These are phyloP conservation scores for Penicillium sp. DNA, from an alignment of 2,329 filamentous ascomycete species.

Conservation along the genomic window DNA sequence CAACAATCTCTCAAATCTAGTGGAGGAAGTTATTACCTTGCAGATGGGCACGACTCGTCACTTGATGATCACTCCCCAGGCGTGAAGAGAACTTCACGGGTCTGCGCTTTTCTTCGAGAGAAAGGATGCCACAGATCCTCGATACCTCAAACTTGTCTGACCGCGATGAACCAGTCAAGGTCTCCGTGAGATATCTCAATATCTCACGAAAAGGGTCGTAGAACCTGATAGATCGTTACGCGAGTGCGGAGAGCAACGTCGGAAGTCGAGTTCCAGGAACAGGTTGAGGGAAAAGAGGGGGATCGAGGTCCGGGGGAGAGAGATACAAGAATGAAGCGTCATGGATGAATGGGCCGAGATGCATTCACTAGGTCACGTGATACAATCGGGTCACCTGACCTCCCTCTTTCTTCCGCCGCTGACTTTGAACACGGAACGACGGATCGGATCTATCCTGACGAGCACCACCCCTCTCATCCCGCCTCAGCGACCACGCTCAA, in stretches of 20 bases:
- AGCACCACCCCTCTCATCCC: constrained; percentile 29
- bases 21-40: constrained; percentile 40
- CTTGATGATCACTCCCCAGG: constrained; percentile 25
- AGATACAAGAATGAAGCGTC: constrained; percentile 15
- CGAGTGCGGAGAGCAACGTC: constrained; percentile 27
- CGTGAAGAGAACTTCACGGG: constrained; percentile 26
- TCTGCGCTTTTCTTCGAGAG: constrained; percentile 22
- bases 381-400: no score
- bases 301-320: constrained; percentile 23
- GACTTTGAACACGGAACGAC: constrained; percentile 32
- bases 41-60: constrained; percentile 16
- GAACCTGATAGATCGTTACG: constrained; percentile 35
- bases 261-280: constrained; percentile 32
- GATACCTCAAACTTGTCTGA: constrained; percentile 39
- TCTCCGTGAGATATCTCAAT: constrained; percentile 37
- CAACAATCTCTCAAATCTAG: constrained; percentile 3
- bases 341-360: constrained; percentile 13
- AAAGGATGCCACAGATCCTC: constrained; percentile 28
- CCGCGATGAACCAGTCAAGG: constrained; percentile 46
- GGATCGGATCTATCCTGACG: constrained; percentile 29
- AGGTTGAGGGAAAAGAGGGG: constrained; percentile 28
- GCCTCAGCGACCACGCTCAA: constrained; percentile 31
- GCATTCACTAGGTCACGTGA: constrained; percentile 21
- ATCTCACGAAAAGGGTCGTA: constrained; percentile 40
- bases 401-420: no score